Evolutionary conservation across 257 asterid species (phyloP).

Genomic region (Solanum tarijense): DNA sequence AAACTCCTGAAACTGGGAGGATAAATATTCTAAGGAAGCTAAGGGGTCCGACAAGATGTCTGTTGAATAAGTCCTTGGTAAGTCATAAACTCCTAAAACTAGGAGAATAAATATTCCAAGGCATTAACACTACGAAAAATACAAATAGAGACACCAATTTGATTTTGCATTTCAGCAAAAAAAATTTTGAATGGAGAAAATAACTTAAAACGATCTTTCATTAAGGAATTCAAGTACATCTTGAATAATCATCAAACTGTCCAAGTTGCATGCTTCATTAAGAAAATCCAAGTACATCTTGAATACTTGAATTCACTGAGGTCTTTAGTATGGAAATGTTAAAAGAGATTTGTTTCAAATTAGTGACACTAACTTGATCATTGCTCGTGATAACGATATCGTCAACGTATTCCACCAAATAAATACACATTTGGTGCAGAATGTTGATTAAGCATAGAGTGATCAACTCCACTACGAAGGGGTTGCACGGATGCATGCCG

Average conservation of each 20-base stretch:
- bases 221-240: background rate
- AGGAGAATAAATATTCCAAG: background rate
- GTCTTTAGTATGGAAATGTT: background rate
- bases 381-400: background rate
- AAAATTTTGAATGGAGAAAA: background rate
- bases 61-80: background rate
- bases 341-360: background rate
- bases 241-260: background rate
- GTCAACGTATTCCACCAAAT: background rate
- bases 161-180: background rate
- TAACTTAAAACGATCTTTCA: background rate
- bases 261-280: background rate
- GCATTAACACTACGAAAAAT: background rate
- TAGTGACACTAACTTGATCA: background rate
- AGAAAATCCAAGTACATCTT: background rate
- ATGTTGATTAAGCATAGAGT: background rate
- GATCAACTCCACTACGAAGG: background rate
- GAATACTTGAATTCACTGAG: background rate
- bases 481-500: background rate
- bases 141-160: no score
- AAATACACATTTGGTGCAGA: background rate
- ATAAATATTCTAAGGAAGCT: background rate
- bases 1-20: background rate
- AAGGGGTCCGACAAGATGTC: background rate
- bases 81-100: background rate